These are phyloP conservation scores for Penicillium fuscoglaucum DNA, from an alignment of 2,329 filamentous ascomycete species.

Conservation along the genomic window DNA sequence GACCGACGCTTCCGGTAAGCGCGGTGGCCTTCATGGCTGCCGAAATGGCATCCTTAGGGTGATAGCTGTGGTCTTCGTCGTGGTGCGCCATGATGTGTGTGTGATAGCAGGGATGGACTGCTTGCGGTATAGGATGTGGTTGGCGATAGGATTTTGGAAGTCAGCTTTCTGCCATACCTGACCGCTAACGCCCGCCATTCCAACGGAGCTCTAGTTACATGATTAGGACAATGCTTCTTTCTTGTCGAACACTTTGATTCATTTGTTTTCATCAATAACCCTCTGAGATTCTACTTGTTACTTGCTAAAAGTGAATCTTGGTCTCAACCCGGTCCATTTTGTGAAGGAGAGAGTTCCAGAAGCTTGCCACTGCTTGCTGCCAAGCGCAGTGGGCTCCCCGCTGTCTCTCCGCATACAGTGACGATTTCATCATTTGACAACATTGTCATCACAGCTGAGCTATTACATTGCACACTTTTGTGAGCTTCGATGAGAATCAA, in stretches of 20 bases:
- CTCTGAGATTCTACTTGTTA: background rate
- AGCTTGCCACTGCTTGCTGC: conserved; percentile 26
- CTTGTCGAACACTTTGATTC: background rate
- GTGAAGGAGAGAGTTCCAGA: conserved; percentile 4
- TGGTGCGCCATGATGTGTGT: conserved; percentile 51
- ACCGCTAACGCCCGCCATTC: conserved; percentile 26
- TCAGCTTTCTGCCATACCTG: conserved; percentile 25
- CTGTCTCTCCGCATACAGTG: conserved; percentile 23
- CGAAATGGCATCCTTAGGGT: conserved; percentile 72
- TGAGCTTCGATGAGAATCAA: background rate
- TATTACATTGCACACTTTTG: background rate
- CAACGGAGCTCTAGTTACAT: conserved; percentile 7
- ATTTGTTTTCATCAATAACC: background rate
- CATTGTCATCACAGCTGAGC: conserved; percentile 3
- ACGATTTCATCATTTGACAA: conserved; percentile 14
- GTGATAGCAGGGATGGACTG: conserved; percentile 26
- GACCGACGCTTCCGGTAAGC: conserved; percentile 66
- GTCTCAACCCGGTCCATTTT: background rate
- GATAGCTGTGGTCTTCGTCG: conserved; percentile 57
- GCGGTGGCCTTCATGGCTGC: conserved; percentile 64
- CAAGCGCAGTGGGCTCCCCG: conserved; percentile 30
- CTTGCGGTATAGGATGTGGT: conserved; percentile 29
- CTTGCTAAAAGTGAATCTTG: background rate
- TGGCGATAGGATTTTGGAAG: conserved; percentile 31
- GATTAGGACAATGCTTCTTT: background rate